phyloP scores from a whole-genome alignment of 257 asterid genomes.

The Fraxinus cuspidata region DNA sequence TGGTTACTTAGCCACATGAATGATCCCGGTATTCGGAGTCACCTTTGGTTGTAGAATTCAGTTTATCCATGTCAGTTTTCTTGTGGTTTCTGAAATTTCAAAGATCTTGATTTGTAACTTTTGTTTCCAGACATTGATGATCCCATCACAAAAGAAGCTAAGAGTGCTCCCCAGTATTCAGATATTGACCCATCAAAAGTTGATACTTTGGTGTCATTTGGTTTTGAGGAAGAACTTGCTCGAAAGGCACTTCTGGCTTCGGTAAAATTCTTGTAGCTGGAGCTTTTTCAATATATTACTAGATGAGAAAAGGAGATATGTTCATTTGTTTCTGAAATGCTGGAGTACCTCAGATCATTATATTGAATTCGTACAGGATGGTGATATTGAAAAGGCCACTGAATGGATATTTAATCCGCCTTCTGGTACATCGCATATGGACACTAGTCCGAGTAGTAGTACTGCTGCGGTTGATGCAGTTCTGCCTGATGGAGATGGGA shows the following conservation, averaged over 20 bases:
- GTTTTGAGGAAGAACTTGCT: conserved; percentile 84
- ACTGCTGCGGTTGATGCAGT: conserved; percentile 47
- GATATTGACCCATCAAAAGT: conserved; percentile 69
- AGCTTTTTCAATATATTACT: background rate
- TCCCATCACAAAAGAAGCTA: conserved; percentile 55
- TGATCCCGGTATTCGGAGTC: conserved; percentile 67
- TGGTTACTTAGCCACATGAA: conserved; percentile 88
- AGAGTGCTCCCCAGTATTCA: conserved; percentile 31
- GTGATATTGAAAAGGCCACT: conserved; percentile 89
- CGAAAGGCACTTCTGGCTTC: conserved; percentile 79
- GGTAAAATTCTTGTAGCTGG: conserved; percentile 42
- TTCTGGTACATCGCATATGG: conserved; percentile 51
- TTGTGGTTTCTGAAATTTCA: conserved; percentile 11
- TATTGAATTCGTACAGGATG: conserved; percentile 54
- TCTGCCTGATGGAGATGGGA: conserved; percentile 93
- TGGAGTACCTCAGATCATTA: background rate
- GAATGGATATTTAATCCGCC: conserved; percentile 92
- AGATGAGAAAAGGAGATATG: background rate
- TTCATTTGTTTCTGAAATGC: background rate
- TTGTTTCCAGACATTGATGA: conserved; percentile 62
- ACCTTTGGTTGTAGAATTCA: conserved; percentile 20
- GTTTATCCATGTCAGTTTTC: conserved; percentile 14
- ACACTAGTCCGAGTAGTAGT: conserved; percentile 55
- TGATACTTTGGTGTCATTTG: conserved; percentile 76
- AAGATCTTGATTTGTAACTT: conserved; percentile 18